These are phyloP conservation scores for Xylogone sp. DNA, from an alignment of 2,329 filamentous ascomycete species.

Conservation along the genomic window DNA sequence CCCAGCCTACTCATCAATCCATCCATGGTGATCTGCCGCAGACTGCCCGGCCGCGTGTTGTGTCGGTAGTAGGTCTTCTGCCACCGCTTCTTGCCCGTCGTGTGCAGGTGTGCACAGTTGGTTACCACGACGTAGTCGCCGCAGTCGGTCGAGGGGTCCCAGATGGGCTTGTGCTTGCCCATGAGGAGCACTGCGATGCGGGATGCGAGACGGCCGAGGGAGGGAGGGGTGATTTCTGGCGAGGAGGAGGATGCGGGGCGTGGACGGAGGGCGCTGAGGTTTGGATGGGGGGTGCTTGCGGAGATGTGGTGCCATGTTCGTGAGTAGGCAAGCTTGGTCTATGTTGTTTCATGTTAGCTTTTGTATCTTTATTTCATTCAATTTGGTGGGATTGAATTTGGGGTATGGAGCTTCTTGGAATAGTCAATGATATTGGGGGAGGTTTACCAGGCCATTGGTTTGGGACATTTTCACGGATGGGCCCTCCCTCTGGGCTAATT, in stretches of 20 bases:
- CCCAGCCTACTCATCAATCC: constrained; percentile 91
- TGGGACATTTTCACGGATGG: constrained; percentile 62
- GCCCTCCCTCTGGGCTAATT: constrained; percentile 19
- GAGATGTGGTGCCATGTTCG: constrained; percentile 89
- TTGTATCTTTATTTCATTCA: no score
- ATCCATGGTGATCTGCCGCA: constrained; percentile 92
- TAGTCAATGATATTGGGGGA: constrained; percentile 2
- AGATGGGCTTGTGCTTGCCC: constrained; percentile 99
- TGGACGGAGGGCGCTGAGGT: constrained; percentile 47
- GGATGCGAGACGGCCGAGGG: constrained; percentile 86
- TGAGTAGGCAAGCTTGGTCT: constrained; percentile 96
- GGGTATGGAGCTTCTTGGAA: background rate
- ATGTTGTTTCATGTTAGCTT: constrained; percentile 7
- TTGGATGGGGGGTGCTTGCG: constrained; percentile 63
- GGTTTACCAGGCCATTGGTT: constrained; percentile 67
- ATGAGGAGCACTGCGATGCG: constrained; percentile 85
- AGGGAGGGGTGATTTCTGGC: constrained; percentile 56
- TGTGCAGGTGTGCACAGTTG: constrained; percentile 80
- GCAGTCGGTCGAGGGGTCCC: constrained; percentile 95
- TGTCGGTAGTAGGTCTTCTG: constrained; percentile 97
- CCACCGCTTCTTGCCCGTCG: constrained; percentile 86
- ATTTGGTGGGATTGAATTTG: constrained; percentile 1
- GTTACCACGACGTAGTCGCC: constrained; percentile 97
- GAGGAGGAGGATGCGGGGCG: constrained; percentile 28
- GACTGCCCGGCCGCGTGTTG: constrained; percentile 81